Percentiles rank a stretch among this genome's conserved stretches.
These are phyloP conservation scores for Aspergillus diversus DNA, from an alignment of 495 filamentous ascomycete genomes.

Conservation along the genomic window DNA sequence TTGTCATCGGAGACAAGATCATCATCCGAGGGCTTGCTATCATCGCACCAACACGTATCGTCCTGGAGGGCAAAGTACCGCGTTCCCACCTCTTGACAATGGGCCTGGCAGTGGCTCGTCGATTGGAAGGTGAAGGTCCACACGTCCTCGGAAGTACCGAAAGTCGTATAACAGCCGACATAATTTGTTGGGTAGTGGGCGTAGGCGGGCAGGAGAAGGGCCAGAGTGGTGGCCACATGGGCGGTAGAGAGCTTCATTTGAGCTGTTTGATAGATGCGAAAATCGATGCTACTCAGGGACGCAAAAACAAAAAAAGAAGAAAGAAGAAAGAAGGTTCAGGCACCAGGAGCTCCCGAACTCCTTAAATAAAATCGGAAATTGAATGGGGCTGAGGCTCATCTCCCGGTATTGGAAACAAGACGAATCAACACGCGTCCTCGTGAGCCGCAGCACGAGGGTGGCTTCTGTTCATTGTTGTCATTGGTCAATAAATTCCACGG, in stretches of 20 bases:
- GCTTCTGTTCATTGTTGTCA: too few species aligned
- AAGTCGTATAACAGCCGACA: conserved; percentile 11
- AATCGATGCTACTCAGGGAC: too few species aligned
- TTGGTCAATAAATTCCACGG: too few species aligned
- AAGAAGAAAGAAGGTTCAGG: too few species aligned
- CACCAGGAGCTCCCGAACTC: too few species aligned
- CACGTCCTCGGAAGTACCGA: background rate
- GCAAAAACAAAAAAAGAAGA: too few species aligned
- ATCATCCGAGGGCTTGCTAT: background rate
- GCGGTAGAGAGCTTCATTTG: background rate
- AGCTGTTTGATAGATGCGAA: too few species aligned
- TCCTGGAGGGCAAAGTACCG: conserved; percentile 5
- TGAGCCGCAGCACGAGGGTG: too few species aligned
- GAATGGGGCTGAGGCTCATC: too few species aligned
- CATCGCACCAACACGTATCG: conserved; percentile 14
- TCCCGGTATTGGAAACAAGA: too few species aligned
- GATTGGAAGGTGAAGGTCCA: conserved; percentile 10
- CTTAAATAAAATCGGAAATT: too few species aligned
- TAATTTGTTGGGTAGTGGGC: background rate
- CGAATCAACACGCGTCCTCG: too few species aligned
- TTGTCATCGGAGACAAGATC: conserved; percentile 5
- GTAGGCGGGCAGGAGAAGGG: background rate
- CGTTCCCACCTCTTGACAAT: background rate
- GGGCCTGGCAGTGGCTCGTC: background rate
- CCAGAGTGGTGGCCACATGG: background rate